phyloP scores from a whole-genome alignment of 352 stramenopile species.

The Phytopythium montanum region DNA sequence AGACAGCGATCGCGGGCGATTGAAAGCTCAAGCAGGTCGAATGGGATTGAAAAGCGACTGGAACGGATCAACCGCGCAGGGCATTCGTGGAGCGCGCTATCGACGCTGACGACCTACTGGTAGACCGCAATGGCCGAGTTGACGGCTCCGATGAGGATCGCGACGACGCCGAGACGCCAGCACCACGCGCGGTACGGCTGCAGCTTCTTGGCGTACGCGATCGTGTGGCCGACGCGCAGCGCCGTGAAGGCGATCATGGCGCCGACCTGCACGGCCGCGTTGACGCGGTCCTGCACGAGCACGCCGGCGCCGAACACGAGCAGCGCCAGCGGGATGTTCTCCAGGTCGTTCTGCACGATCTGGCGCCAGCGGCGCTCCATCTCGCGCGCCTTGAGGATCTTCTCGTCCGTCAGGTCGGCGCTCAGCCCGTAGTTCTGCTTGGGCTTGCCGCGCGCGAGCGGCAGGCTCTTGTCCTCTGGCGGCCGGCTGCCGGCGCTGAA shows the following conservation, averaged over 20 bases:
- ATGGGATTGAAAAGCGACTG: background rate
- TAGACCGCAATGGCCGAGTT: slow-evolving; percentile 43
- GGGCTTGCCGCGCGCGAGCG: slow-evolving; percentile 17
- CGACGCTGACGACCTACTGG: slow-evolving; percentile 12
- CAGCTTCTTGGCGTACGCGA: slow-evolving; percentile 30
- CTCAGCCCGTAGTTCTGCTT: slow-evolving; percentile 36
- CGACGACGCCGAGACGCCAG: slow-evolving; percentile 33
- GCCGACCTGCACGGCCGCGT: slow-evolving; percentile 17
- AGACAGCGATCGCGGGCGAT: background rate
- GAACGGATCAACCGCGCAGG: background rate
- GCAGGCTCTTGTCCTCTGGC: slow-evolving; percentile 48
- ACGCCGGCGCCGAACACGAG: slow-evolving; percentile 30
- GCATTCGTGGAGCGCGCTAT: background rate
- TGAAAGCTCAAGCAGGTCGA: background rate
- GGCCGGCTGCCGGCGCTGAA: slow-evolving; percentile 43
- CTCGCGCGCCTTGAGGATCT: slow-evolving; percentile 26
- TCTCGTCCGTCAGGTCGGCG: slow-evolving; percentile 23
- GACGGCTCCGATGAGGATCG: slow-evolving; percentile 30
- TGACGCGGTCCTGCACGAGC: slow-evolving; percentile 20
- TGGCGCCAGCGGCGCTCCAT: slow-evolving; percentile 38
- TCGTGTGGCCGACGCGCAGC: slow-evolving; percentile 27
- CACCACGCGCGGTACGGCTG: slow-evolving; percentile 21
- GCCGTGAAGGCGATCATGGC: slow-evolving; percentile 27
- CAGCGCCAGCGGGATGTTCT: slow-evolving; percentile 39
- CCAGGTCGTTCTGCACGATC: slow-evolving; percentile 45